Conservation (phyloP, 2,329 filamentous ascomycete species). For the Xylariaceae sp. region DNA sequence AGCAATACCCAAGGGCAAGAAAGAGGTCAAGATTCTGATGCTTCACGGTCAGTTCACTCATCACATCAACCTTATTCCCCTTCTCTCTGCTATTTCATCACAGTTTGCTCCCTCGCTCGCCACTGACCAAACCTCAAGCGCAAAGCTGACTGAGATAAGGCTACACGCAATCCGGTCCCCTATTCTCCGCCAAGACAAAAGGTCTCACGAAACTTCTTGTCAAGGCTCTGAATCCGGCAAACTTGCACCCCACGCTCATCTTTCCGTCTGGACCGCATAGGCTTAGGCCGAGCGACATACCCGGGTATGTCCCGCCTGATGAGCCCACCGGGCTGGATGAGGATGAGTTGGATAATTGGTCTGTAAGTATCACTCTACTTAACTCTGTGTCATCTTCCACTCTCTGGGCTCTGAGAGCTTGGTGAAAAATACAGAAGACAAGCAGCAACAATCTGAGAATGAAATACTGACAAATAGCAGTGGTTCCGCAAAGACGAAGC, state of each 20-base stretch:
- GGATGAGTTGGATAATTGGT: slow-evolving; percentile 64
- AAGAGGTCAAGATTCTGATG: slow-evolving; percentile 68
- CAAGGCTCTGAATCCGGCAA: slow-evolving; percentile 64
- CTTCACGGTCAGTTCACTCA: slow-evolving; percentile 57
- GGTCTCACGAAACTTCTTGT: slow-evolving; percentile 76
- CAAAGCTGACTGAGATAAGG: slow-evolving; percentile 45
- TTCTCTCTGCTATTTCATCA: neutral
- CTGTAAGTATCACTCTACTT: slow-evolving; percentile 26
- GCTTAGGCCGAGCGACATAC: slow-evolving; percentile 64
- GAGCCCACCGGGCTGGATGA: slow-evolving; percentile 38
- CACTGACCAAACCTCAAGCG: neutral
- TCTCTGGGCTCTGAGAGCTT: too few relatives aligned
- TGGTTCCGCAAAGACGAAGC: slow-evolving; percentile 78
- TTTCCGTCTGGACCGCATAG: slow-evolving; percentile 69
- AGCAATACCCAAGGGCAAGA: slow-evolving; percentile 40
- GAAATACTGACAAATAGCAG: neutral
- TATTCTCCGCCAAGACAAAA: slow-evolving; percentile 86
- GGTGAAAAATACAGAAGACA: too few relatives aligned
- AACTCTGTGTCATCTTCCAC: neutral
- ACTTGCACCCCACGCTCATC: slow-evolving; percentile 53
- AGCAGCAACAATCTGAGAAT: neutral
- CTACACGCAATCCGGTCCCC: slow-evolving; percentile 83
- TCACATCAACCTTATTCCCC: neutral
- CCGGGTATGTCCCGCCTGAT: slow-evolving; percentile 56
- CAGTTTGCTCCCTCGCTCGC: neutral